phyloP scores from a whole-genome alignment of 441 rosid species.

The Brassica balearica region DNA sequence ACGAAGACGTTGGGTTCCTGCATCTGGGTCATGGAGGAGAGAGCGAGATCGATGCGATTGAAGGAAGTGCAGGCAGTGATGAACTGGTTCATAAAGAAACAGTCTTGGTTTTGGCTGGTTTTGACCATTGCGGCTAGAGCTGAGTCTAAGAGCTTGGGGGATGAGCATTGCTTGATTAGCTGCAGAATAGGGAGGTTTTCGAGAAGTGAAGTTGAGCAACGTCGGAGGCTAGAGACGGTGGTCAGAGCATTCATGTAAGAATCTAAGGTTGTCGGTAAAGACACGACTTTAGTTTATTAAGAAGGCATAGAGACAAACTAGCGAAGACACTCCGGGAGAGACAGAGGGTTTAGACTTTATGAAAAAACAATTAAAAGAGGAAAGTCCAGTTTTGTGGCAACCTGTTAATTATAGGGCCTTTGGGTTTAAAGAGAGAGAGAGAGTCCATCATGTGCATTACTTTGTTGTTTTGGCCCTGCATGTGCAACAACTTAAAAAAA shows the following conservation, averaged over 20 bases:
- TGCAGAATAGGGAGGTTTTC: conserved; percentile 29
- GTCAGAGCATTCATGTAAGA: conserved; percentile 26
- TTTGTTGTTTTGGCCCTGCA: not conserved
- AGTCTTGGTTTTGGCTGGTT: conserved; percentile 51
- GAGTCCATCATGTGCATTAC: not conserved
- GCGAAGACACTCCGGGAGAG: not conserved
- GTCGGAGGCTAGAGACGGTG: conserved; percentile 15
- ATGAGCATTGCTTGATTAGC: conserved; percentile 45
- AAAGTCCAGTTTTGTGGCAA: not conserved
- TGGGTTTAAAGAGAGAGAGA: not conserved
- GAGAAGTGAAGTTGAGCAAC: conserved; percentile 23
- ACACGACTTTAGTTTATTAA: not conserved
- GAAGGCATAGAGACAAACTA: not conserved
- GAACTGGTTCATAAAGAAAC: conserved; percentile 58
- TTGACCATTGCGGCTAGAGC: conserved; percentile 60
- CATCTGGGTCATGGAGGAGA: conserved; percentile 50
- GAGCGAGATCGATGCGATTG: conserved; percentile 44
- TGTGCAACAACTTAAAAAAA: not conserved
- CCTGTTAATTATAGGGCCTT: not conserved
- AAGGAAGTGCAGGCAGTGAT: conserved; percentile 47
- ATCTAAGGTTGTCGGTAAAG: conserved; percentile 14
- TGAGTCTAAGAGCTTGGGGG: conserved; percentile 45
- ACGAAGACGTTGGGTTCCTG: conserved; percentile 56
- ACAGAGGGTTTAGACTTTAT: not conserved
- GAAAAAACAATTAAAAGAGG: not conserved